These are phyloP conservation scores for Vigna mungo DNA, from an alignment of 306 rosid species.

Conservation along the genomic window DNA sequence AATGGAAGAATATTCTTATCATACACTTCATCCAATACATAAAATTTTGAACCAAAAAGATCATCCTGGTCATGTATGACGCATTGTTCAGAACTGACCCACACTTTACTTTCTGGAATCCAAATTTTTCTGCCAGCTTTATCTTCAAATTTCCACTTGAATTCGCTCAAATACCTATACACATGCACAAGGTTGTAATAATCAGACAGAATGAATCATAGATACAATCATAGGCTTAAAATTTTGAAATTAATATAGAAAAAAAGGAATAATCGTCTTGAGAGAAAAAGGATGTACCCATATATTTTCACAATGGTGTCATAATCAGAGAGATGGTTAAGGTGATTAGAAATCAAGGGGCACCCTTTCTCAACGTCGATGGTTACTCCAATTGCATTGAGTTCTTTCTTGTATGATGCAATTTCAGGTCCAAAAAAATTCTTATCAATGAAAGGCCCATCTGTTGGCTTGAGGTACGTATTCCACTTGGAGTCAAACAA, in stretches of 20 bases:
- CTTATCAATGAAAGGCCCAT: slow-evolving; percentile 80
- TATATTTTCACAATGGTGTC: slow-evolving; percentile 54
- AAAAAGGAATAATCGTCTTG: not conserved
- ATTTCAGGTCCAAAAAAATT: slow-evolving; percentile 57
- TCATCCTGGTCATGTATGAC: slow-evolving; percentile 59
- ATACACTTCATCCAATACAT: slow-evolving; percentile 55
- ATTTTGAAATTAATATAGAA: not conserved
- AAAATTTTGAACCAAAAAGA: slow-evolving; percentile 59
- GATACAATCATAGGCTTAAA: not conserved
- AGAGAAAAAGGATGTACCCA: slow-evolving; percentile 45
- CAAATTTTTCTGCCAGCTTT: slow-evolving; percentile 56
- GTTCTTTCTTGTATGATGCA: slow-evolving; percentile 55
- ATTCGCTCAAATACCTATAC: slow-evolving; percentile 53
- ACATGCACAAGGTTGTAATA: slow-evolving; percentile 44
- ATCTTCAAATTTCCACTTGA: slow-evolving; percentile 57
- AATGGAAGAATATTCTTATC: slow-evolving; percentile 48
- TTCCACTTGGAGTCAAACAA: slow-evolving; percentile 59
- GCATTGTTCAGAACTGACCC: slow-evolving; percentile 61
- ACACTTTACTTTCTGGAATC: slow-evolving; percentile 56
- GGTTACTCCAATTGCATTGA: slow-evolving; percentile 61
- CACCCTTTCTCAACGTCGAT: slow-evolving; percentile 52
- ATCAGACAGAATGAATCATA: slow-evolving; percentile 31
- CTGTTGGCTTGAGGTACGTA: slow-evolving; percentile 48
- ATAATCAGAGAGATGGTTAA: slow-evolving; percentile 43
- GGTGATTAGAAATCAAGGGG: slow-evolving; percentile 57